These are phyloP conservation scores for Aureoboletus auriporus DNA, from an alignment of 768 basidiomycete genomes.

Conservation along the genomic window DNA sequence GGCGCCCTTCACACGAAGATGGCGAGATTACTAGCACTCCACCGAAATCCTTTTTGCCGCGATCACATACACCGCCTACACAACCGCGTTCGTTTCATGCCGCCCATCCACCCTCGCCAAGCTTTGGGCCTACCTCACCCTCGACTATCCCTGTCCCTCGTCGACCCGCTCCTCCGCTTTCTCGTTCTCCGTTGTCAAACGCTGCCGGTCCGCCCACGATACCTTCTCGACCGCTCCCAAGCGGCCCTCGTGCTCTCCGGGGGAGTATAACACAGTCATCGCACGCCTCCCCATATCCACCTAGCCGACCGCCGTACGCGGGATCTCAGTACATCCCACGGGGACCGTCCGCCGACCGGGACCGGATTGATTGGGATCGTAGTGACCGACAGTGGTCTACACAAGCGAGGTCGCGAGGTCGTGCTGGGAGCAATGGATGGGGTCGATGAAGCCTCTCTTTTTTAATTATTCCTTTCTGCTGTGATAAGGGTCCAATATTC, in stretches of 20 bases:
- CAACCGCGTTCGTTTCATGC: conserved; percentile 44
- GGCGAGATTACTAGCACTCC: conserved; percentile 46
- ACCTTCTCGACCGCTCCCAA: conserved; percentile 35
- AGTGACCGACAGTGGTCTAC: conserved; percentile 35
- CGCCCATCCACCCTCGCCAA: conserved; percentile 23
- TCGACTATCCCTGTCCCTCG: conserved; percentile 22
- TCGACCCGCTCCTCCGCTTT: conserved; percentile 28
- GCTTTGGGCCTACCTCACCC: conserved; percentile 19
- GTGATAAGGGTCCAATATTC: conserved; percentile 1
- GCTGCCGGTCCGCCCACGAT: conserved; percentile 12
- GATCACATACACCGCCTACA: conserved; percentile 43
- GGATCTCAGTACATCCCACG: conserved; percentile 41
- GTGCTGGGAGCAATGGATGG: conserved; percentile 36
- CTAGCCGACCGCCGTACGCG: conserved; percentile 18
- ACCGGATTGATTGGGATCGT: conserved; percentile 43
- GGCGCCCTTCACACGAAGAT: conserved; percentile 45
- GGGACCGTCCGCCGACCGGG: conserved; percentile 51
- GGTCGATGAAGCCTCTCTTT: conserved; percentile 19
- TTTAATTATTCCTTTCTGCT: conserved; percentile 10
- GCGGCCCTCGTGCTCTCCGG: conserved; percentile 38
- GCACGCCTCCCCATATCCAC: conserved; percentile 15
- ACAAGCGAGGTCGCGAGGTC: conserved; percentile 26
- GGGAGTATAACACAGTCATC: conserved; percentile 23
- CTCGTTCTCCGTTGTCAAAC: conserved; percentile 28
- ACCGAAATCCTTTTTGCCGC: conserved; percentile 34